Evolutionary conservation across 1,284 basidiomycete genomes (phyloP).

Genomic region (Tylopilus orsonianus): DNA sequence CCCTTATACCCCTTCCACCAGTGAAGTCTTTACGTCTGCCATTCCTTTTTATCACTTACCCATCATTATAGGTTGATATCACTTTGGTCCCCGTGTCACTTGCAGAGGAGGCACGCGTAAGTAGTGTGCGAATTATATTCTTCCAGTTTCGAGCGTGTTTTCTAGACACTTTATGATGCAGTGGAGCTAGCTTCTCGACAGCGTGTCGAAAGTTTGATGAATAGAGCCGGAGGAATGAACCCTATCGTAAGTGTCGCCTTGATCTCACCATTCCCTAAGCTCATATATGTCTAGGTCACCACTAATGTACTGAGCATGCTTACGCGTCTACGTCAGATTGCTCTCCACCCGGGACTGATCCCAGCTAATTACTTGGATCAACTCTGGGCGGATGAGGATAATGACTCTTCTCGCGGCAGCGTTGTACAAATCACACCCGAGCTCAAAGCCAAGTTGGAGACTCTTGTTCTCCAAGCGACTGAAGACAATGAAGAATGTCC

Average conservation of each 20-base stretch:
- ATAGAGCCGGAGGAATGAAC: conserved; percentile 37
- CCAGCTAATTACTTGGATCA: conserved; percentile 77
- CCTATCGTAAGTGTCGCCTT: conserved; percentile 35
- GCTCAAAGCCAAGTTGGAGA: conserved; percentile 59
- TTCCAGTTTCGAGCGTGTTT: conserved; percentile 5
- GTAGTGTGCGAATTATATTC: conserved; percentile 13
- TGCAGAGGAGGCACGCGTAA: conserved; percentile 63
- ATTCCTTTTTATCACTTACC: conserved; percentile 1
- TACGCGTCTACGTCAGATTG: conserved; percentile 84
- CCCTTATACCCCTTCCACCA: conserved; percentile 73
- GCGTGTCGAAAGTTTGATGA: conserved; percentile 60
- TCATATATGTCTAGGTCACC: conserved; percentile 48
- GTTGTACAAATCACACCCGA: conserved; percentile 45
- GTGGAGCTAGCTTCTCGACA: conserved; percentile 65
- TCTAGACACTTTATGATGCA: conserved; percentile 73
- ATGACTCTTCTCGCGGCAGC: conserved; percentile 30
- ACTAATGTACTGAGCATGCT: conserved; percentile 79
- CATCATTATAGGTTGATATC: conserved; percentile 60
- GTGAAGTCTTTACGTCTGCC: conserved; percentile 40
- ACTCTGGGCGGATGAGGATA: conserved; percentile 43
- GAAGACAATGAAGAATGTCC: conserved; percentile 86
- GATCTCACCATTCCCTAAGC: background rate
- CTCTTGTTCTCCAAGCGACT: conserved; percentile 62
- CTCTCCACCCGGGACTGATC: conserved; percentile 77
- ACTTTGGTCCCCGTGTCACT: conserved; percentile 72